Evolutionary conservation across 257 asterid genomes (phyloP).

Genomic region (Lantana camara): DNA sequence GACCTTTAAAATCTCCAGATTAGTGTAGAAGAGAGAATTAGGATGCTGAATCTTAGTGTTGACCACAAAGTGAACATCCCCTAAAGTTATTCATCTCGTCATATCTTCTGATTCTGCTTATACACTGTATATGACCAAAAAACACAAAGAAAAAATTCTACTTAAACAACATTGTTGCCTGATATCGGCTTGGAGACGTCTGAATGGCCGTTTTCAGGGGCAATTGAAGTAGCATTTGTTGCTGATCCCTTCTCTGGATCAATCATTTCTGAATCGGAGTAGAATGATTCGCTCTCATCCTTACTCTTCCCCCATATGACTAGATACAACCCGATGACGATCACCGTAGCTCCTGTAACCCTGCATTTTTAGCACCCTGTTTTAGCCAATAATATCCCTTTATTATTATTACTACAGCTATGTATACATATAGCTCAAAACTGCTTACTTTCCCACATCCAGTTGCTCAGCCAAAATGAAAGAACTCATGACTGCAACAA

Average conservation of each 20-base stretch:
- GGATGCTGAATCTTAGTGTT: not conserved
- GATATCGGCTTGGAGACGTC: slow-evolving; percentile 14
- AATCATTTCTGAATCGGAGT: slow-evolving; percentile 9
- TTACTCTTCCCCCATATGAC: slow-evolving; percentile 56
- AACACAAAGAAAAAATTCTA: slow-evolving; percentile 12
- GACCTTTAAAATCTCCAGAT: not conserved
- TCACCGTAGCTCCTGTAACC: slow-evolving; percentile 48
- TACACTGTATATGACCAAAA: not conserved
- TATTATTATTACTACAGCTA: not conserved
- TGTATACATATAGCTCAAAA: not conserved
- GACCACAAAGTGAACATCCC: not conserved
- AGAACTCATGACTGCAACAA: slow-evolving; percentile 54
- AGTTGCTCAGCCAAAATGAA: slow-evolving; percentile 54
- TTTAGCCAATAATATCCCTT: not conserved
- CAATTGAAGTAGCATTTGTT: slow-evolving; percentile 14
- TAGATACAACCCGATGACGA: slow-evolving; percentile 49
- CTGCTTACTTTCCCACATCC: slow-evolving; percentile 51
- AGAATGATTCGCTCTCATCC: slow-evolving; percentile 27
- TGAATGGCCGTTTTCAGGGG: not conserved
- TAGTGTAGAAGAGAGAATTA: not conserved
- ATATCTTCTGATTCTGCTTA: not conserved
- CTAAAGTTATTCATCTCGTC: not conserved
- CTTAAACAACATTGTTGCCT: slow-evolving; percentile 23
- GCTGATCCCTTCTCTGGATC: slow-evolving; percentile 5
- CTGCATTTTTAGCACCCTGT: slow-evolving; percentile 33